Evolutionary conservation across 1,284 basidiomycete species (phyloP).

Genomic region (Thecaphora frezii): DNA sequence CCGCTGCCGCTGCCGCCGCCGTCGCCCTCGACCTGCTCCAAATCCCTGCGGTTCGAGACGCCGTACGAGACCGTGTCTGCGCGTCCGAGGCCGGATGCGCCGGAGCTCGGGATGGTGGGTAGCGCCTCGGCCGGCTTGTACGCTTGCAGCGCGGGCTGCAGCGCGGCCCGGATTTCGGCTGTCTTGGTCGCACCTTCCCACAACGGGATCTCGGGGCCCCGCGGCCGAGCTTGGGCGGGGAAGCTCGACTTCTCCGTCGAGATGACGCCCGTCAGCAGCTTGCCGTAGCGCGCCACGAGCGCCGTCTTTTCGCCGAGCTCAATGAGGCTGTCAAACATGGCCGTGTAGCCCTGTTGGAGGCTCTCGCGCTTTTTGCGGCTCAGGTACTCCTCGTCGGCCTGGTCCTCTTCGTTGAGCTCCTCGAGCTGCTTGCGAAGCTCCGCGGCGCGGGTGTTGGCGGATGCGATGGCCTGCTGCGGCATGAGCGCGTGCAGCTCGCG

Average conservation of each 20-base stretch:
- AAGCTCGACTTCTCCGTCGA: conserved; percentile 37
- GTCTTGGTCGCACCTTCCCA: conserved; percentile 40
- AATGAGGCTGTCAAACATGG: conserved; percentile 48
- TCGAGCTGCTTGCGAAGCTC: conserved; percentile 32
- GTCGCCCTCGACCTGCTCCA: conserved; percentile 12
- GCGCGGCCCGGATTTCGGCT: conserved; percentile 43
- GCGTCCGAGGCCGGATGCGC: conserved; percentile 16
- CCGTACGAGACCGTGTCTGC: conserved; percentile 30
- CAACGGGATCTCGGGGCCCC: conserved; percentile 20
- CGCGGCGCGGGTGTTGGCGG: conserved; percentile 12
- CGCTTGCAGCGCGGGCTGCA: conserved; percentile 34
- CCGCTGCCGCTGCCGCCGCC: neutral
- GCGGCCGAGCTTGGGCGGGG: conserved; percentile 23
- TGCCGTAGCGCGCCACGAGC: conserved; percentile 46
- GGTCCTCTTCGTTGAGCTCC: conserved; percentile 39
- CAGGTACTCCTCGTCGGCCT: conserved; percentile 41
- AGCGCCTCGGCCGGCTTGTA: conserved; percentile 25
- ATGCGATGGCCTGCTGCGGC: conserved; percentile 35
- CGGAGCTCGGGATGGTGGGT: conserved; percentile 18
- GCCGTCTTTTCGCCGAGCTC: conserved; percentile 52
- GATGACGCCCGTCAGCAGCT: conserved; percentile 35
- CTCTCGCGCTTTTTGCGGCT: conserved; percentile 37
- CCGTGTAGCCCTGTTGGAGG: conserved; percentile 34
- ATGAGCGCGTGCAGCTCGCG: conserved; percentile 43
- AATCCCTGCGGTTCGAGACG: conserved; percentile 25